A percentile compares a stretch with the other conserved stretches of the same genome.
Evolutionary conservation across 441 rosid genomes (phyloP).

Genomic region (Populus hybrid): DNA sequence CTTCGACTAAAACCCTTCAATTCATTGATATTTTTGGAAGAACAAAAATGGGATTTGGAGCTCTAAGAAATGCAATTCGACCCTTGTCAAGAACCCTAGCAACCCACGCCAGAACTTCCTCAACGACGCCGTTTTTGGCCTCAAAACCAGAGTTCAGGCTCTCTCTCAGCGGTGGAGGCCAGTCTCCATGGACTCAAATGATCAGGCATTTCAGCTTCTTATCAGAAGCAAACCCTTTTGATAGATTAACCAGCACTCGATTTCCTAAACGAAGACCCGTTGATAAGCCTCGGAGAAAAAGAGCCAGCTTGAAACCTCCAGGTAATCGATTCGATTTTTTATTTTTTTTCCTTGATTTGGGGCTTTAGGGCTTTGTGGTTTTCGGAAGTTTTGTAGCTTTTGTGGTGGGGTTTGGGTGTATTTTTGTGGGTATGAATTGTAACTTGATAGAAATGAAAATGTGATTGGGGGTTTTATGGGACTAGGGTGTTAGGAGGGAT

Average conservation of each 20-base stretch:
- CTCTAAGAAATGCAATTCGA: slow-evolving; percentile 41
- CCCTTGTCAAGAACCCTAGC: slow-evolving; percentile 46
- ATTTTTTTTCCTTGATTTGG: not conserved
- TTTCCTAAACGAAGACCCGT: slow-evolving; percentile 76
- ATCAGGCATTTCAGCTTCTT: slow-evolving; percentile 27
- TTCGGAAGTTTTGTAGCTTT: not conserved
- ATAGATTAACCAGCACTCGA: slow-evolving; percentile 62
- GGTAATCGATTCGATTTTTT: slow-evolving; percentile 27
- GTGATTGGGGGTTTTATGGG: not conserved
- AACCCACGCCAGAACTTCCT: slow-evolving; percentile 28
- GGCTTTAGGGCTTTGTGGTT: not conserved
- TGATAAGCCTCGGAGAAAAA: slow-evolving; percentile 66
- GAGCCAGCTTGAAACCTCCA: slow-evolving; percentile 57
- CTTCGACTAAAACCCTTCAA: not conserved
- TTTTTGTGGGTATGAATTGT: not conserved
- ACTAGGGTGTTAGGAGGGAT: not conserved
- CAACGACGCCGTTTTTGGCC: slow-evolving; percentile 25
- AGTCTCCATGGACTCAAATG: slow-evolving; percentile 39
- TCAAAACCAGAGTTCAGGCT: slow-evolving; percentile 28
- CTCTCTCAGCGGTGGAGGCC: slow-evolving; percentile 14
- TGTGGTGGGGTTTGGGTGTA: not conserved
- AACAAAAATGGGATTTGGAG: slow-evolving; percentile 52
- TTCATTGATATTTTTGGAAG: not conserved
- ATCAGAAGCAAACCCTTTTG: slow-evolving; percentile 28
- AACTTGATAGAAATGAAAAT: not conserved